Percentiles rank a stretch among this genome's conserved stretches.
These are phyloP conservation scores for Backusella morwellensis DNA, from an alignment of 192 early-diverging fungal species.

Conservation along the genomic window DNA sequence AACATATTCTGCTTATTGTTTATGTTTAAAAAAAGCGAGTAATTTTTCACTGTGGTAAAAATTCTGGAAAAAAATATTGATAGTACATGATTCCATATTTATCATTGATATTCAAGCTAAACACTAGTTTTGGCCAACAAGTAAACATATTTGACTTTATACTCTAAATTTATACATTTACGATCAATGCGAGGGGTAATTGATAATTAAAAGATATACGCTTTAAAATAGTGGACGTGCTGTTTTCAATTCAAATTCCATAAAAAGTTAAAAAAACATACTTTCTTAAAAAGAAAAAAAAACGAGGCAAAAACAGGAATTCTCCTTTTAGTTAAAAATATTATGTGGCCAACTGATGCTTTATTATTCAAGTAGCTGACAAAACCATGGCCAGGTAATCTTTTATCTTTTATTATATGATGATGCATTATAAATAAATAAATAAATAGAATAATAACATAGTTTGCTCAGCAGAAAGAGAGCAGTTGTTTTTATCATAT, in stretches of 20 bases:
- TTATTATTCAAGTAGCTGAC: not conserved
- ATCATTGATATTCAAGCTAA: not conserved
- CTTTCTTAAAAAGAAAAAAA: constrained; percentile 3
- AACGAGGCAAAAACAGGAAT: not conserved
- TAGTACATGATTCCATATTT: not conserved
- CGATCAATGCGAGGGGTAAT: not conserved
- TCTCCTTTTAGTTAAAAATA: not conserved
- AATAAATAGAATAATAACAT: not conserved
- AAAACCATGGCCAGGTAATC: not conserved
- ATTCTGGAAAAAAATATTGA: not conserved
- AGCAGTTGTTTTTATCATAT: not conserved
- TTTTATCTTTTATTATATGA: not conserved
- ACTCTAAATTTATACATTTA: not conserved
- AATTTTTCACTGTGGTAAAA: not conserved
- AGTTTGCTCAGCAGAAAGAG: not conserved
- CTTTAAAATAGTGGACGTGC: not conserved
- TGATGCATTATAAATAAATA: not conserved
- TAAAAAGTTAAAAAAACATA: not conserved
- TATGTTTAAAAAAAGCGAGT: not conserved
- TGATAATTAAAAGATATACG: not conserved
- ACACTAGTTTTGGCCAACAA: not conserved
- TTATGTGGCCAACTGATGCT: not conserved
- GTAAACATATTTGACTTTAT: not conserved
- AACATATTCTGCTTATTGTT: not conserved
- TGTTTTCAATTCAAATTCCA: not conserved